A percentile compares a stretch with the other conserved stretches of the same genome.
Conservation (phyloP, 192 early-diverging fungal genomes). For the Linnemannia elongata region DNA sequence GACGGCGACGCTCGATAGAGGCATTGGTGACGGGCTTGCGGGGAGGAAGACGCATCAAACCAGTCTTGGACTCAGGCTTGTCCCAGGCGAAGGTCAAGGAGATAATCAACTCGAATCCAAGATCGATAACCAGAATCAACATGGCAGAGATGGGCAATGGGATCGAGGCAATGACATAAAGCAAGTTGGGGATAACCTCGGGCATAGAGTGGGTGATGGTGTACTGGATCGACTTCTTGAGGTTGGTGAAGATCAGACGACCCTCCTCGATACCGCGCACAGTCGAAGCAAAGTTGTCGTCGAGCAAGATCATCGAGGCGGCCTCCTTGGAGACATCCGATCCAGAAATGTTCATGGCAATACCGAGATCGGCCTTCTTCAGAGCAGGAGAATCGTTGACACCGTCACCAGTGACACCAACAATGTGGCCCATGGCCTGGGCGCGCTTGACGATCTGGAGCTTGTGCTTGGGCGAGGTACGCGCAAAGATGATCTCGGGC, state of each 20-base stretch:
- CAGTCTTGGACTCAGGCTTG: constrained; percentile 78
- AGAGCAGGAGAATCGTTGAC: constrained; percentile 97
- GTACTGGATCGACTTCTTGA: constrained; percentile 96
- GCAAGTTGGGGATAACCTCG: constrained; percentile 88
- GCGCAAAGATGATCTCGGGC: constrained; percentile 96
- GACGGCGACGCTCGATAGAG: constrained; percentile 80
- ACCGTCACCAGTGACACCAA: constrained; percentile 97
- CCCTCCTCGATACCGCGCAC: constrained; percentile 95
- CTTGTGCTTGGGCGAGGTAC: constrained; percentile 97
- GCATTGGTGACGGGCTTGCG: constrained; percentile 88
- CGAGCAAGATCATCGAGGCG: constrained; percentile 96
- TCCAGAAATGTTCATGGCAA: constrained; percentile 96
- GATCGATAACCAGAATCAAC: constrained; percentile 91
- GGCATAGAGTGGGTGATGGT: constrained; percentile 93
- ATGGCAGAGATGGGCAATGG: constrained; percentile 86
- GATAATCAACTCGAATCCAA: constrained; percentile 93
- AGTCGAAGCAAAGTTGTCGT: constrained; percentile 98
- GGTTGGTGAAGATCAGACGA: constrained; percentile 94
- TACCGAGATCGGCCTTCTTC: constrained; percentile 97
- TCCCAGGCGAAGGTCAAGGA: constrained; percentile 95
- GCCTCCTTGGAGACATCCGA: constrained; percentile 97
- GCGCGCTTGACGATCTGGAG: constrained; percentile 95
- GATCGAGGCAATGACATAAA: constrained; percentile 89
- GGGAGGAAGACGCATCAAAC: constrained; percentile 91
- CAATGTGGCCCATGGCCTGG: constrained; percentile 94